Percentiles rank a stretch among this genome's conserved stretches.
These are phyloP conservation scores for Lipomyces spencermartinsiae DNA, from an alignment of 805 yeast genomes.

Conservation along the genomic window DNA sequence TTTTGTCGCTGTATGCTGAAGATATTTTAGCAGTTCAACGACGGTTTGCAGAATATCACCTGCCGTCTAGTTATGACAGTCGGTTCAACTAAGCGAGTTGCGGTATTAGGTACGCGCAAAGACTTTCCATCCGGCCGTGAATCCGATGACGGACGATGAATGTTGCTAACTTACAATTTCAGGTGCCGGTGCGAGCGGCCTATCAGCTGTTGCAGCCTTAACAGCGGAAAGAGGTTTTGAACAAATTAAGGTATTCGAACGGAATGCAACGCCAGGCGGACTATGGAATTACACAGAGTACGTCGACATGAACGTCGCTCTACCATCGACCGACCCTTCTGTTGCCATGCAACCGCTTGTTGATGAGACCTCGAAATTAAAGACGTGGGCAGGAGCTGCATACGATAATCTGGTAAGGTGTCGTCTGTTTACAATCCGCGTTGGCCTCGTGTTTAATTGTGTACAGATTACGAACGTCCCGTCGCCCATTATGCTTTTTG, in stretches of 20 bases:
- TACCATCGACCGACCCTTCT: slow-evolving; percentile 47
- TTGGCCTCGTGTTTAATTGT: neutral
- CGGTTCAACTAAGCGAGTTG: neutral
- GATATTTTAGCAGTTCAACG: too few species aligned
- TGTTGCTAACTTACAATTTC: neutral
- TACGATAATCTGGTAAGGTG: slow-evolving; percentile 59
- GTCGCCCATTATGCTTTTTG: slow-evolving; percentile 68
- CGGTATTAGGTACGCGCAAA: neutral
- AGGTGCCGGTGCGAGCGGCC: slow-evolving; percentile 38
- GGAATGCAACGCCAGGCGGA: slow-evolving; percentile 70
- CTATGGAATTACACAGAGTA: slow-evolving; percentile 68
- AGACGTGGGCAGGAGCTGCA: slow-evolving; percentile 60
- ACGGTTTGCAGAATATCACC: neutral
- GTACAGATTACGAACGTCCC: slow-evolving; percentile 65
- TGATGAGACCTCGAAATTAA: slow-evolving; percentile 37
- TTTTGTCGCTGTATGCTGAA: too few species aligned
- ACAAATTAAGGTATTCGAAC: slow-evolving; percentile 65
- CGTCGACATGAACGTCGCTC: slow-evolving; percentile 41
- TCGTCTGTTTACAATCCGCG: neutral
- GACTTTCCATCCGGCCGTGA: neutral
- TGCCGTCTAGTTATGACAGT: neutral
- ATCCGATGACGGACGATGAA: neutral
- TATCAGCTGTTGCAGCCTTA: slow-evolving; percentile 67
- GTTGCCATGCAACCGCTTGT: slow-evolving; percentile 37
- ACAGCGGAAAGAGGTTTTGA: slow-evolving; percentile 55